Conservation (phyloP, 805 yeast genomes). For the Schwanniomyces pseudopolymorphus region DNA sequence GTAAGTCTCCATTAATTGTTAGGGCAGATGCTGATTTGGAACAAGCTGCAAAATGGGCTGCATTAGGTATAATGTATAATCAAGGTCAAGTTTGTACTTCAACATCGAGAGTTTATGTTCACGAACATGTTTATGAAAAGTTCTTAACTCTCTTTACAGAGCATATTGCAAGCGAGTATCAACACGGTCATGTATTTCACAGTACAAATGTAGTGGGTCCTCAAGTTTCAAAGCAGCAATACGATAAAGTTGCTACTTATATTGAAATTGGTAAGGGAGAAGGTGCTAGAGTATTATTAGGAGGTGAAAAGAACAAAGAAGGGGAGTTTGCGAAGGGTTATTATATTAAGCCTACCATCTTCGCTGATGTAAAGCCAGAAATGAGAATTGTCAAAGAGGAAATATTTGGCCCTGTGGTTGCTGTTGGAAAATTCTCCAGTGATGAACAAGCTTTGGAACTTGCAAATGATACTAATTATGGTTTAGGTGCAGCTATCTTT, state of each 20-base stretch:
- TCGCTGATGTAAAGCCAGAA: conserved; percentile 63
- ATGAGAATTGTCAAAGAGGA: conserved; percentile 75
- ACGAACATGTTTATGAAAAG: conserved; percentile 54
- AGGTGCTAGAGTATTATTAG: conserved; percentile 42
- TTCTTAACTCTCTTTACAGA: conserved; percentile 46
- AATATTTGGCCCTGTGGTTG: conserved; percentile 85
- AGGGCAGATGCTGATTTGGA: conserved; percentile 64
- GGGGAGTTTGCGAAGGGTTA: conserved; percentile 51
- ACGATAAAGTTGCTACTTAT: conserved; percentile 49
- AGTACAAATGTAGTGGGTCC: conserved; percentile 56
- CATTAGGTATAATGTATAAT: conserved; percentile 62
- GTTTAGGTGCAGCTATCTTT: conserved; percentile 82
- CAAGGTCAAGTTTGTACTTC: conserved; percentile 72
- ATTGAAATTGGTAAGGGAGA: conserved; percentile 45
- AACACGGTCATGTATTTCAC: conserved; percentile 56
- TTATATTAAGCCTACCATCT: conserved; percentile 74
- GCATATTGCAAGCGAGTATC: conserved; percentile 49
- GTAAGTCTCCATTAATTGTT: conserved; percentile 64
- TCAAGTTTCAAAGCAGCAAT: conserved; percentile 56
- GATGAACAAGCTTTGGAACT: conserved; percentile 66
- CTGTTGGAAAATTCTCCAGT: conserved; percentile 60
- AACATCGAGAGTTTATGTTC: conserved; percentile 60
- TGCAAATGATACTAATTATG: conserved; percentile 76
- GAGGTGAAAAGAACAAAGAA: conserved; percentile 44
- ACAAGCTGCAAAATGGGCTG: conserved; percentile 68